Base-by-base conservation (phyloP, 2,329 filamentous ascomycete genomes). In the Paracorniculantispora psalliotae region DNA sequence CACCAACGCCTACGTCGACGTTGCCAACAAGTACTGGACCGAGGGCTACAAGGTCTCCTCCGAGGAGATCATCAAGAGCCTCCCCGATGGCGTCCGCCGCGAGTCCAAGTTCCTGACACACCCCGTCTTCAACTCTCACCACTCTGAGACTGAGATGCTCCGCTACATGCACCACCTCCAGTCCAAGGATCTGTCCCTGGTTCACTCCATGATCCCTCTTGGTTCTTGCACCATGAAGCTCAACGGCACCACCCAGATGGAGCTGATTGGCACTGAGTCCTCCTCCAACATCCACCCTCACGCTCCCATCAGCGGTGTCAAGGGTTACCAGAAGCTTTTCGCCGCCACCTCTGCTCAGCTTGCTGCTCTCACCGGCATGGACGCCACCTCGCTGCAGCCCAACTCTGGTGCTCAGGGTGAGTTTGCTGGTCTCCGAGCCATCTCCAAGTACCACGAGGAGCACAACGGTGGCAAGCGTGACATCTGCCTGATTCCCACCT, bases 191-290 rank as follows among this genome's bases (percentile, higher is more conserved):
- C 78, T 97, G 15, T 97, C 93, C 1, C 81, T 97, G 5, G 90
- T 92, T 2, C 93, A 97, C 76, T 97, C 92, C 17, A 97, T 97
- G 93, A 97, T 97, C 62, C 92, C 93, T 2, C 83, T 97, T 1
- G 93, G 93, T 21, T 97, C 93, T 1, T 97, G 93, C 79, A 97
- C 93, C 15, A 97, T 97, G 93, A 97, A 97, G 80, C 85, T 97
- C 56, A 97, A 97, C 72, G 90, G 89, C 44, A 94, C 92, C 3
- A 90, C 90, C 0, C 91, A 97, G 77, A 97, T 97, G 93, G 83
- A 90, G 17, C 89, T 92, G 8, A 82, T 97, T 58, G 90, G 90
- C 1, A 88, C 86, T 75, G 85, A 87, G 1, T 84, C 87, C 52
- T 91, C 92, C 68, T 83, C 89, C 44, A 85, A 88, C 62, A 80